A percentile compares a stretch with the other conserved stretches of the same genome.
These are phyloP conservation scores for Collybia sp. DNA, from an alignment of 768 basidiomycete species.

Conservation along the genomic window DNA sequence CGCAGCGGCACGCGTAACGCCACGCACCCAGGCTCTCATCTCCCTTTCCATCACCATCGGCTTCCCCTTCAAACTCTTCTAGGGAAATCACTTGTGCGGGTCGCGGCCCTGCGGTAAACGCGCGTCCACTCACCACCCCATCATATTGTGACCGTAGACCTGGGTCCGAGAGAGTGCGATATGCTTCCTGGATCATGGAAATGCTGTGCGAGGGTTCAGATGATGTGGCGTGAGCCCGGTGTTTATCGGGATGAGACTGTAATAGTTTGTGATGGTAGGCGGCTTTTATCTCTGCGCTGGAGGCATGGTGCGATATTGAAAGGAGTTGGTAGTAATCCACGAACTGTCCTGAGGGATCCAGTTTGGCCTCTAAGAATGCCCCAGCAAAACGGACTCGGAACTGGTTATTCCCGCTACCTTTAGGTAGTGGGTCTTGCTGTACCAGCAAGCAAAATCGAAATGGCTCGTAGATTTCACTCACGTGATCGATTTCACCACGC, in stretches of 20 bases:
- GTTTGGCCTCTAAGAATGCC: not conserved
- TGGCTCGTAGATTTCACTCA: no score
- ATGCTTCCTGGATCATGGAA: conserved; percentile 63
- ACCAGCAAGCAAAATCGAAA: no score
- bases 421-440: no score
- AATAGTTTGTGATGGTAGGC: conserved; percentile 69
- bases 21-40: conserved; percentile 32
- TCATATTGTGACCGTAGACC: conserved; percentile 51
- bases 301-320: conserved; percentile 42
- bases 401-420: no score
- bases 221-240: conserved; percentile 1
- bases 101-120: conserved; percentile 34
- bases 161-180: conserved; percentile 50
- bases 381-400: no score
- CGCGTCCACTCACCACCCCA: conserved; percentile 9
- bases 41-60: conserved; percentile 11
- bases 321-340: conserved; percentile 62
- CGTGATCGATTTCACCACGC: no score
- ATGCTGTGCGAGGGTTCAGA: conserved; percentile 35
- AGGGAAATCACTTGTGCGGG: conserved; percentile 79
- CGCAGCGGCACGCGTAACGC: conserved; percentile 69
- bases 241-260: conserved; percentile 53
- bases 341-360: not conserved
- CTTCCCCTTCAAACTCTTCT: conserved; percentile 55
- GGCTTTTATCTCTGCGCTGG: conserved; percentile 52